phyloP scores from a whole-genome alignment of 2,329 filamentous ascomycete genomes.

The Xylaria digitata region DNA sequence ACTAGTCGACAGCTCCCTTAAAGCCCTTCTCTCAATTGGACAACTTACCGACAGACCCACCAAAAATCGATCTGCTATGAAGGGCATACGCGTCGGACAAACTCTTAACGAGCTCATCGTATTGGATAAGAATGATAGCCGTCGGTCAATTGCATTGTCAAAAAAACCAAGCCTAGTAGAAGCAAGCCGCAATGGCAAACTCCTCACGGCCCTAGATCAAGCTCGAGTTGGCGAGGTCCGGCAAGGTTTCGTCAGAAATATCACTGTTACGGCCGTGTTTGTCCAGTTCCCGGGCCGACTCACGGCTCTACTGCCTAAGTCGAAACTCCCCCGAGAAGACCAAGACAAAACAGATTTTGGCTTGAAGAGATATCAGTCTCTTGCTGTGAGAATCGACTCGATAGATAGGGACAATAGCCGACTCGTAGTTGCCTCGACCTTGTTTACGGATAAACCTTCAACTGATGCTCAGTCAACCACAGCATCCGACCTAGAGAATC shows the following conservation, averaged over 20 bases:
- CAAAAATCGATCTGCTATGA: slow-evolving; percentile 77
- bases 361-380: slow-evolving; percentile 78
- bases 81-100: slow-evolving; percentile 86
- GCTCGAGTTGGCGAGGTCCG: slow-evolving; percentile 75
- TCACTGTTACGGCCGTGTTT: slow-evolving; percentile 83
- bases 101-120: slow-evolving; percentile 84
- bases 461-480: slow-evolving; percentile 51
- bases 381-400: slow-evolving; percentile 77
- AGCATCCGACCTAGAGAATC: slow-evolving; percentile 55
- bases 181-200: slow-evolving; percentile 75
- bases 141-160: slow-evolving; percentile 79
- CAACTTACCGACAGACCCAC: slow-evolving; percentile 88
- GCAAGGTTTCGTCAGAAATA: slow-evolving; percentile 85
- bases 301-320: slow-evolving; percentile 82
- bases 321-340: slow-evolving; percentile 77
- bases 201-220: slow-evolving; percentile 79
- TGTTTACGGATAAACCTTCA: slow-evolving; percentile 57
- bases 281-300: slow-evolving; percentile 86
- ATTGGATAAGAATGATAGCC: slow-evolving; percentile 84
- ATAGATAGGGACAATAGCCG: slow-evolving; percentile 77
- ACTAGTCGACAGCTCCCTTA: slow-evolving; percentile 77
- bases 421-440: slow-evolving; percentile 67
- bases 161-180: slow-evolving; percentile 86
- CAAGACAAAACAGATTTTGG: slow-evolving; percentile 79
- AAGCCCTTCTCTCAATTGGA: slow-evolving; percentile 78